Conservation (phyloP, 345 rosid species). For the Pelargonium nanum region DNA sequence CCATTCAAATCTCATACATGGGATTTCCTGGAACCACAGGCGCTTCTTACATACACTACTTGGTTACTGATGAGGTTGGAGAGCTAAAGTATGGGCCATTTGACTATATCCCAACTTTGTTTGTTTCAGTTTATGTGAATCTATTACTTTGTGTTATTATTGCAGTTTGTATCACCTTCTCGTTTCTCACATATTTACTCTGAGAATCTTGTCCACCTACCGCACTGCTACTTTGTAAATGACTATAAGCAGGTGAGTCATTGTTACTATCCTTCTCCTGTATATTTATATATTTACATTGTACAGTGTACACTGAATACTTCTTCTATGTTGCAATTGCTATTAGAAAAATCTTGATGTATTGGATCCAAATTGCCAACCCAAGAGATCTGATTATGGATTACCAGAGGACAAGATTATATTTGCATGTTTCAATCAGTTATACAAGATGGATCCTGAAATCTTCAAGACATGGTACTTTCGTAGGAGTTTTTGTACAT, state of each 20-base stretch:
- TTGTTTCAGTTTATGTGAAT: conserved; percentile 1
- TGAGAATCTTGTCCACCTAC: conserved; percentile 93
- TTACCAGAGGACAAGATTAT: conserved; percentile 93
- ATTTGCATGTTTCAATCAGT: conserved; percentile 97
- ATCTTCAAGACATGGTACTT: conserved; percentile 77
- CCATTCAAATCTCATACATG: conserved; percentile 96
- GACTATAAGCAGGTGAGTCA: conserved; percentile 85
- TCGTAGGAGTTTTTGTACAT: neutral
- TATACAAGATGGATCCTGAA: conserved; percentile 99
- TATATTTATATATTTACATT: no score
- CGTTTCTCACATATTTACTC: conserved; percentile 70
- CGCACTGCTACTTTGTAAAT: conserved; percentile 96
- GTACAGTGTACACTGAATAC: no score
- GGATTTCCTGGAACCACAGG: conserved; percentile 99
- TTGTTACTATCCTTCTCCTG: neutral
- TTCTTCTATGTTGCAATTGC: conserved; percentile 3
- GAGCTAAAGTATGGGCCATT: neutral
- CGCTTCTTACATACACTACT: conserved; percentile 82
- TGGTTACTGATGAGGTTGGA: conserved; percentile 92
- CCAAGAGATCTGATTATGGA: conserved; percentile 78
- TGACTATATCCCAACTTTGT: neutral
- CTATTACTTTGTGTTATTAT: conserved; percentile 11
- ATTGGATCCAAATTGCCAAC: conserved; percentile 65
- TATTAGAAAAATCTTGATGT: conserved; percentile 86
- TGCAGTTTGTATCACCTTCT: conserved; percentile 88